A percentile compares a stretch with the other conserved stretches of the same genome.
phyloP scores from a whole-genome alignment of 345 rosid species.

The Laguncularia racemosa region DNA sequence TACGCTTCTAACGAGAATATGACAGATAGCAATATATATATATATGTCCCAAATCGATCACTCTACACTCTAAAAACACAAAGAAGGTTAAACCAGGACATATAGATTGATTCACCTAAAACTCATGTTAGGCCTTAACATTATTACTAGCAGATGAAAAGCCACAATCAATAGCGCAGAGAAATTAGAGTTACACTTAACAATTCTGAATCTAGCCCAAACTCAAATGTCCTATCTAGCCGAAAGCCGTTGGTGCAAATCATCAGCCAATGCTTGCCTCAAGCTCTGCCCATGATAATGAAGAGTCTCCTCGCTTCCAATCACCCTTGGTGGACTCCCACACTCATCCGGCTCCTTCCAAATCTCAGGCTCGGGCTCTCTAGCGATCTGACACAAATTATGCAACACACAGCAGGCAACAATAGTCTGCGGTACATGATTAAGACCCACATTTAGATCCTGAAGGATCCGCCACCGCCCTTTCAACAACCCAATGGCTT shows the following conservation, averaged over 20 bases:
- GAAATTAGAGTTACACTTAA: too few relatives aligned
- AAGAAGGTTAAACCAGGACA: too few relatives aligned
- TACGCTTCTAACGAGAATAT: too few relatives aligned
- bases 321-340: slow-evolving; percentile 58
- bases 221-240: slow-evolving; percentile 35
- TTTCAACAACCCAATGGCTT: slow-evolving; percentile 86
- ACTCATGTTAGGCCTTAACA: too few relatives aligned
- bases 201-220: neutral
- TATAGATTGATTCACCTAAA: too few relatives aligned
- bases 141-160: neutral
- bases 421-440: slow-evolving; percentile 93
- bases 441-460: slow-evolving; percentile 87
- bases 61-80: too few relatives aligned
- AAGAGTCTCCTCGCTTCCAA: slow-evolving; percentile 76
- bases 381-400: slow-evolving; percentile 85
- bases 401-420: slow-evolving; percentile 99
- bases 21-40: too few relatives aligned
- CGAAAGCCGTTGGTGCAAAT: slow-evolving; percentile 89
- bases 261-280: slow-evolving; percentile 94
- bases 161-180: too few relatives aligned
- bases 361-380: slow-evolving; percentile 93
- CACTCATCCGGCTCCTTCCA: slow-evolving; percentile 84
- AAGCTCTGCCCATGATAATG: slow-evolving; percentile 71
- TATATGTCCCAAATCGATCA: too few relatives aligned
- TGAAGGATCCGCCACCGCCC: slow-evolving; percentile 93